phyloP scores from a whole-genome alignment of 148 eudicot genomes.

The Rhododendron ovatum region DNA sequence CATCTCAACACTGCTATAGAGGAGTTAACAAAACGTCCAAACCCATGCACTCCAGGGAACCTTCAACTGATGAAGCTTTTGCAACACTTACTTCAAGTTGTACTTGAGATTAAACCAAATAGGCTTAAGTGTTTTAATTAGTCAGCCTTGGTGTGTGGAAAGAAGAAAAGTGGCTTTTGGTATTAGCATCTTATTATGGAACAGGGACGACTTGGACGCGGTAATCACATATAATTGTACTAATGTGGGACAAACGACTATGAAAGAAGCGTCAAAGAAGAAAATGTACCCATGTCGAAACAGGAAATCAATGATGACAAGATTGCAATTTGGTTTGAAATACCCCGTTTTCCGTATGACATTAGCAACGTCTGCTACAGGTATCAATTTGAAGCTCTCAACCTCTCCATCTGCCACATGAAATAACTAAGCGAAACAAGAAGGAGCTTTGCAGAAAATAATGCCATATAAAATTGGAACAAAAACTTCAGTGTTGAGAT shows the following conservation, averaged over 20 bases:
- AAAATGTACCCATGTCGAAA: constrained; percentile 81
- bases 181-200: background rate
- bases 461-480: background rate
- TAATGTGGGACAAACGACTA: background rate
- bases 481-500: background rate
- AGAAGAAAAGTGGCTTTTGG: background rate
- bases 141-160: background rate
- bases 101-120: background rate
- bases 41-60: background rate
- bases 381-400: constrained; percentile 76
- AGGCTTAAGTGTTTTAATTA: background rate
- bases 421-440: background rate
- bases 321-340: constrained; percentile 78
- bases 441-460: background rate
- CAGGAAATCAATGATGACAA: constrained; percentile 94
- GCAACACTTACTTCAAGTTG: background rate
- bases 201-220: background rate
- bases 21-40: background rate
- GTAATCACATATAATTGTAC: background rate
- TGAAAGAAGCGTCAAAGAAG: background rate
- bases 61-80: background rate
- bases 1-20: background rate
- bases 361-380: constrained; percentile 53
- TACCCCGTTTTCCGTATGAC: constrained; percentile 47
- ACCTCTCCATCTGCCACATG: constrained; percentile 79